These are phyloP conservation scores for Blastocystis sp. DNA, from an alignment of 352 stramenopile genomes.

Conservation along the genomic window DNA sequence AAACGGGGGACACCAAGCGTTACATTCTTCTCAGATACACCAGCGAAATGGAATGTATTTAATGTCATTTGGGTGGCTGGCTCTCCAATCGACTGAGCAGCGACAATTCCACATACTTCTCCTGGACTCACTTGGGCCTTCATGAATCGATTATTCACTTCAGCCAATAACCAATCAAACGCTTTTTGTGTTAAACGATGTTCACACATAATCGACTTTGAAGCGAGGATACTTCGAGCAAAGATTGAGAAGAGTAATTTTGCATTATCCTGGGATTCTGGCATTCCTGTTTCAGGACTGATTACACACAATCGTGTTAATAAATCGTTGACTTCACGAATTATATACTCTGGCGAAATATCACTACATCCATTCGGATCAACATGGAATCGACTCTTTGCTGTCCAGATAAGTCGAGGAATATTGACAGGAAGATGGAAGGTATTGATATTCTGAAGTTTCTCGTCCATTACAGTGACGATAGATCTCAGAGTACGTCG, in stretches of 20 bases:
- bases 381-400: constrained; percentile 79
- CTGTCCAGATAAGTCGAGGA: constrained; percentile 90
- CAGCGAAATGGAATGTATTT: constrained; percentile 99
- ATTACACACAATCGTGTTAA: constrained; percentile 91
- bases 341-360: constrained; percentile 73
- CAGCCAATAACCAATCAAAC: constrained; percentile 87
- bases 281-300: constrained; percentile 87
- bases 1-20: constrained; percentile 96
- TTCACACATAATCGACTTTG: constrained; percentile 91
- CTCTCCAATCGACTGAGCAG: constrained; percentile 97
- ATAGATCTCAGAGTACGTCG: constrained; percentile 88
- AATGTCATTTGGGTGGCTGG: constrained; percentile 99
- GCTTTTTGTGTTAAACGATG: constrained; percentile 90
- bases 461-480: constrained; percentile 88
- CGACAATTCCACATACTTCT: constrained; percentile 96
- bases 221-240: constrained; percentile 88
- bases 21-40: constrained; percentile 98
- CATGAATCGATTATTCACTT: constrained; percentile 94
- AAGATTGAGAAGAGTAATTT: constrained; percentile 96
- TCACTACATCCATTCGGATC: constrained; percentile 71
- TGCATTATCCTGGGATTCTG: constrained; percentile 94
- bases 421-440: constrained; percentile 88
- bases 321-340: constrained; percentile 85
- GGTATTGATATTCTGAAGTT: constrained; percentile 75
- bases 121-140: constrained; percentile 88